A percentile compares a stretch with the other conserved stretches of the same genome.
Evolutionary conservation across 768 basidiomycete genomes (phyloP).

Genomic region (Leccinum longicurvipes): DNA sequence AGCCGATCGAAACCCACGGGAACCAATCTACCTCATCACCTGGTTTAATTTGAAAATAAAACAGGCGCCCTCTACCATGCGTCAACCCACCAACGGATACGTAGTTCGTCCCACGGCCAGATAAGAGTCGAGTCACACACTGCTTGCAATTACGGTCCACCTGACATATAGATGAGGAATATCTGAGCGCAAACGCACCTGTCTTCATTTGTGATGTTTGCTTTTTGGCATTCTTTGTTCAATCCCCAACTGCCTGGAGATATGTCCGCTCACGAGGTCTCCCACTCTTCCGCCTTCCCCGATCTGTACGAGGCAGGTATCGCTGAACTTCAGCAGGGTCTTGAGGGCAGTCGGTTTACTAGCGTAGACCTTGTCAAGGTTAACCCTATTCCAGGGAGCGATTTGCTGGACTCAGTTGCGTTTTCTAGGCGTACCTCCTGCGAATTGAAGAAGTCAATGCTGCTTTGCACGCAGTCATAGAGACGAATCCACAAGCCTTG

Average conservation of each 20-base stretch:
- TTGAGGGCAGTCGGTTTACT: slow-evolving; percentile 49
- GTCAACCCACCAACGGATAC: background rate
- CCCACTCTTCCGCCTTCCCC: slow-evolving; percentile 33
- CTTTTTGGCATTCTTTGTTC: slow-evolving; percentile 6
- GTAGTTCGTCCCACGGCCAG: background rate
- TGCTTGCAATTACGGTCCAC: background rate
- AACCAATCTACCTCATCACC: background rate
- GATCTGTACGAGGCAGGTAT: slow-evolving; percentile 65
- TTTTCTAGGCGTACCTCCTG: slow-evolving; percentile 55
- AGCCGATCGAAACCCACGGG: too few relatives aligned
- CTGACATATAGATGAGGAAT: background rate
- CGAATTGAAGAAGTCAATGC: slow-evolving; percentile 66
- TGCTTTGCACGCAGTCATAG: slow-evolving; percentile 56
- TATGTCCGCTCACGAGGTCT: slow-evolving; percentile 4
- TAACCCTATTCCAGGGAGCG: background rate
- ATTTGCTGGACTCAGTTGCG: background rate
- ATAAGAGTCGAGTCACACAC: background rate
- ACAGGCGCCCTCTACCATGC: background rate
- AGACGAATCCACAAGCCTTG: slow-evolving; percentile 55
- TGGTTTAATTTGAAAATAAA: background rate
- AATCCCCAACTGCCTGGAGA: slow-evolving; percentile 10
- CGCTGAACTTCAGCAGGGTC: slow-evolving; percentile 50
- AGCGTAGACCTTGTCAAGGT: slow-evolving; percentile 66
- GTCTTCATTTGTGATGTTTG: background rate
- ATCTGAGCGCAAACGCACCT: background rate